Evolutionary conservation across 2,329 filamentous ascomycete species (phyloP).

Genomic region (Harringtonia lauricola): DNA sequence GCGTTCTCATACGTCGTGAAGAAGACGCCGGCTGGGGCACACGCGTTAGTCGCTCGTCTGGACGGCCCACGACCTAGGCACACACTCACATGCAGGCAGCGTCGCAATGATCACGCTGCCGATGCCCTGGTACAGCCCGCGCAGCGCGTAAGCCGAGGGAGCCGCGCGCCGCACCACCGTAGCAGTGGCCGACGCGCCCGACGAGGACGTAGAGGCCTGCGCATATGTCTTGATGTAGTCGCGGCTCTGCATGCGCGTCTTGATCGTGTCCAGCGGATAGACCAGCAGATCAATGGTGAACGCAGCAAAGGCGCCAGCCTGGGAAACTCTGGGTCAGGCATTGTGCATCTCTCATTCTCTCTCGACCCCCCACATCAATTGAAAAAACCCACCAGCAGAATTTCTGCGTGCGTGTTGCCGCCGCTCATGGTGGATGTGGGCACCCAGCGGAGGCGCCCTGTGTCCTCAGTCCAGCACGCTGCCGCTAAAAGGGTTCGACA

Average conservation of each 20-base stretch:
- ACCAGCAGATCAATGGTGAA: slow-evolving; percentile 78
- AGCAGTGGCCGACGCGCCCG: not conserved
- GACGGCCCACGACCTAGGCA: too few species aligned
- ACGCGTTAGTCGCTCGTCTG: too few species aligned
- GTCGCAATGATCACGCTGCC: slow-evolving; percentile 79
- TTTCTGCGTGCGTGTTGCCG: slow-evolving; percentile 2
- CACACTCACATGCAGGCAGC: slow-evolving; percentile 61
- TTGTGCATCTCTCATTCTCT: not conserved
- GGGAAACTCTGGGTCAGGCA: not conserved
- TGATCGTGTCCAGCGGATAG: slow-evolving; percentile 82
- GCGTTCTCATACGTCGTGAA: slow-evolving; percentile 81
- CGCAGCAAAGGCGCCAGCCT: slow-evolving; percentile 79
- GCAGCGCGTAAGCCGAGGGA: slow-evolving; percentile 39
- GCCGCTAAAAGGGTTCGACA: not conserved
- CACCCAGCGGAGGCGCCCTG: not conserved
- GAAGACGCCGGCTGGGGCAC: slow-evolving; percentile 63
- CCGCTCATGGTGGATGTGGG: not conserved
- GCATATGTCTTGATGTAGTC: slow-evolving; percentile 55
- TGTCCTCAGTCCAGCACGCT: not conserved
- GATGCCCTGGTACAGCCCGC: slow-evolving; percentile 77
- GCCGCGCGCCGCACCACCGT: not conserved
- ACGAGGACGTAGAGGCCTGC: not conserved
- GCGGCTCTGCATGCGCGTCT: slow-evolving; percentile 73
- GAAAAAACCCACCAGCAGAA: not conserved
- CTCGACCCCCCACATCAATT: not conserved